Evolutionary conservation across 164 flowering plant species (phyloP).

Genomic region (Annona squamosa): DNA sequence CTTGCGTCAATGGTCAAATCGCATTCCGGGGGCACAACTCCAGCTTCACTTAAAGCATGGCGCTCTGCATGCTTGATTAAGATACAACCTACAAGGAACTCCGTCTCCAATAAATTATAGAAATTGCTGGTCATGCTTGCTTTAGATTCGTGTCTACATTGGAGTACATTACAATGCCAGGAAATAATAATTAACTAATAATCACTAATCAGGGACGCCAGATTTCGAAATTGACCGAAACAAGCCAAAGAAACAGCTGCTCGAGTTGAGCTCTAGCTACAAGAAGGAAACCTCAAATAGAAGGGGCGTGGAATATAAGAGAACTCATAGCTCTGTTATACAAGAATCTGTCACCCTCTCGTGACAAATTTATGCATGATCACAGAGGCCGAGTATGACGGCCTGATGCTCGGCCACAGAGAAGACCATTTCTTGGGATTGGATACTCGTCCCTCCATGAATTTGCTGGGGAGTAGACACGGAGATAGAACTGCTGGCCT

Average conservation of each 20-base stretch:
- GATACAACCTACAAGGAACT: too few relatives aligned
- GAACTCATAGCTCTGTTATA: not conserved
- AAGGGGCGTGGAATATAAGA: constrained; percentile 21
- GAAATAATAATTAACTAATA: not conserved
- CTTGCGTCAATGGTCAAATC: too few relatives aligned
- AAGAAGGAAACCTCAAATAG: constrained; percentile 75
- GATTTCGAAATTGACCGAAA: not conserved
- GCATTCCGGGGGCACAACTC: too few relatives aligned
- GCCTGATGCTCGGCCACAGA: constrained; percentile 72
- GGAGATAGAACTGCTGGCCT: constrained; percentile 89
- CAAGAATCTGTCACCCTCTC: constrained; percentile 27
- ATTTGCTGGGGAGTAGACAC: constrained; percentile 60
- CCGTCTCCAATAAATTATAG: not conserved
- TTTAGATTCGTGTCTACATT: not conserved
- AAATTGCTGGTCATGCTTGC: not conserved
- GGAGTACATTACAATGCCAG: constrained; percentile 2
- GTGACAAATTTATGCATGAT: constrained; percentile 16
- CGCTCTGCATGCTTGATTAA: too few relatives aligned
- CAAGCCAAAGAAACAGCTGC: not conserved
- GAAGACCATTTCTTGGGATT: constrained; percentile 70
- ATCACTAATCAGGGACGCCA: not conserved
- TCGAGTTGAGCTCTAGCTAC: constrained; percentile 44
- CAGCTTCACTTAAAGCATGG: too few relatives aligned
- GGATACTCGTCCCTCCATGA: constrained; percentile 86
- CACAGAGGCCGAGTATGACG: constrained; percentile 33